phyloP scores from a whole-genome alignment of 257 asterid species.

The Fraxinus anomala region DNA sequence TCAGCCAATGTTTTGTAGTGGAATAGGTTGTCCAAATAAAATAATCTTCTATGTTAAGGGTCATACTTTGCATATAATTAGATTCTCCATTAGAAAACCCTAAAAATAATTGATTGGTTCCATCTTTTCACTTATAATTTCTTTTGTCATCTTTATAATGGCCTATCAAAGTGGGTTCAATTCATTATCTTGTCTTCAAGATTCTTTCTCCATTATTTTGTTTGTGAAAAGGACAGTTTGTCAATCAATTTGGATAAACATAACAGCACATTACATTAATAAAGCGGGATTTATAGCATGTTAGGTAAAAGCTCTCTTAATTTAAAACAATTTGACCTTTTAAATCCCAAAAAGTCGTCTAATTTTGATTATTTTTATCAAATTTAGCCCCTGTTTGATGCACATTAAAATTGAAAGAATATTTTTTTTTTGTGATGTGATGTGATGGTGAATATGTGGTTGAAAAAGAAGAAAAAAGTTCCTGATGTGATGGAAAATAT shows the following conservation, averaged over 20 bases:
- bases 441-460: no score
- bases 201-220: constrained; percentile 50
- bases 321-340: no score
- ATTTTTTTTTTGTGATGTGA: no score
- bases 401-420: no score
- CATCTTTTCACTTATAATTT: constrained; percentile 17
- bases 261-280: constrained; percentile 8
- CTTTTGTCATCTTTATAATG: constrained; percentile 16
- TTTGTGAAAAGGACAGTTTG: constrained; percentile 48
- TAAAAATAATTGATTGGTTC: constrained; percentile 14
- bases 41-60: background rate
- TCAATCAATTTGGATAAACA: constrained; percentile 45
- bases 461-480: no score
- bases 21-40: background rate
- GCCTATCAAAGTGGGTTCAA: constrained; percentile 36
- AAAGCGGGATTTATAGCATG: constrained; percentile 7
- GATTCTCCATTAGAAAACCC: constrained; percentile 23
- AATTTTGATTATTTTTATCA: background rate
- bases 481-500: no score
- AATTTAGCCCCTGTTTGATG: no score
- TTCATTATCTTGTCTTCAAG: constrained; percentile 50
- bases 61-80: constrained; percentile 15
- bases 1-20: background rate
- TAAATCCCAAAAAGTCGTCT: no score
- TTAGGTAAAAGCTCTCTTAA: background rate